A percentile compares a stretch with the other conserved stretches of the same genome.
These are phyloP conservation scores for Xylaria sp. DNA, from an alignment of 2,329 filamentous ascomycete species.

Conservation along the genomic window DNA sequence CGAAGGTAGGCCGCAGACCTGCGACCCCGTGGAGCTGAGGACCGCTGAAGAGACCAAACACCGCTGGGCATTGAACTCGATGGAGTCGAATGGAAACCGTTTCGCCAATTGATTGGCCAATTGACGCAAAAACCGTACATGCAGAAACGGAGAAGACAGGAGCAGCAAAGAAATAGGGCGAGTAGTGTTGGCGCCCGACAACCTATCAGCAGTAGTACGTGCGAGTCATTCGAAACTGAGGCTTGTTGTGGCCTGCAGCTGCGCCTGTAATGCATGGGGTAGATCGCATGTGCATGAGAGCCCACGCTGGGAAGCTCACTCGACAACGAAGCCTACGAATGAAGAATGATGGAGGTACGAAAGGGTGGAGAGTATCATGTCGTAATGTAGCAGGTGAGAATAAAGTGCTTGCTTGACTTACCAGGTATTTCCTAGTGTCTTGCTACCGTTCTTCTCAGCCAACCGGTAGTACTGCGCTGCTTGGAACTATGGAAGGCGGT, in stretches of 20 bases:
- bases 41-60: constrained; percentile 5
- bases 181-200: constrained; percentile 42
- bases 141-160: constrained; percentile 35
- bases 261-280: constrained; percentile 44
- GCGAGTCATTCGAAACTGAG: constrained; percentile 39
- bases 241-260: constrained; percentile 43
- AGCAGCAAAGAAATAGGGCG: constrained; percentile 44
- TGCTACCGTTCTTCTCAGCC: constrained; percentile 88
- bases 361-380: constrained; percentile 29
- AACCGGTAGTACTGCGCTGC: constrained; percentile 92
- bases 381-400: constrained; percentile 24
- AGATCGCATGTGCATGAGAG: constrained; percentile 38
- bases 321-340: constrained; percentile 31
- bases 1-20: constrained; percentile 36
- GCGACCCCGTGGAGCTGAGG: constrained; percentile 37
- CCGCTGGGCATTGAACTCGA: constrained; percentile 35
- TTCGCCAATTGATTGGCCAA: constrained; percentile 39
- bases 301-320: constrained; percentile 29
- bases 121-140: constrained; percentile 31
- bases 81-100: constrained; percentile 33
- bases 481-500: constrained; percentile 77
- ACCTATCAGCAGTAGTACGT: constrained; percentile 51
- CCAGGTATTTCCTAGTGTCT: constrained; percentile 95
- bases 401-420: constrained; percentile 63
- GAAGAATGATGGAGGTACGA: constrained; percentile 6